Percentiles rank a stretch among this genome's conserved stretches.
Evolutionary conservation across 192 early-diverging fungal species (phyloP).

Genomic region (Spizellomyces punctatus): DNA sequence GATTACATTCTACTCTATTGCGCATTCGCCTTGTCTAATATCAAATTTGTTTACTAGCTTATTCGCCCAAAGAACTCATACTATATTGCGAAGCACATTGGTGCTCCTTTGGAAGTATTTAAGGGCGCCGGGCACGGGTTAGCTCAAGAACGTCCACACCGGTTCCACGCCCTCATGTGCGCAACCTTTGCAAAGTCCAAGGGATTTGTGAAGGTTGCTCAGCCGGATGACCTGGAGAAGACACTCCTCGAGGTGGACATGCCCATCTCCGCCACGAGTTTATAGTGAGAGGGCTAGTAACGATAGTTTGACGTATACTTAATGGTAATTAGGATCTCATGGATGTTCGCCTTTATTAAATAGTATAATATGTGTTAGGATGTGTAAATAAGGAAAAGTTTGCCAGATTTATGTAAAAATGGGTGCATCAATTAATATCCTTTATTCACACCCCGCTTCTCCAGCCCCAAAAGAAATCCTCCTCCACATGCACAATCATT

Average conservation of each 20-base stretch:
- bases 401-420: too few relatives aligned
- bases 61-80: conserved; percentile 40
- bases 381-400: too few relatives aligned
- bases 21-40: too few relatives aligned
- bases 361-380: too few relatives aligned
- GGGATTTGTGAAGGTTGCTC: conserved; percentile 9
- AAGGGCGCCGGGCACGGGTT: conserved; percentile 41
- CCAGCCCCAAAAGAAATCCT: too few relatives aligned
- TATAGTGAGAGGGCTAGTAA: neutral
- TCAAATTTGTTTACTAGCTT: conserved; percentile 10
- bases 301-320: too few relatives aligned
- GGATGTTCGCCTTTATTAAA: too few relatives aligned
- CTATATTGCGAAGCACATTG: conserved; percentile 39
- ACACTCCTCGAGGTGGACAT: neutral
- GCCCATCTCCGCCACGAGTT: conserved; percentile 10
- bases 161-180: conserved; percentile 23
- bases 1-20: too few relatives aligned
- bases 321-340: too few relatives aligned
- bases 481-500: too few relatives aligned
- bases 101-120: conserved; percentile 37
- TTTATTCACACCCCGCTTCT: too few relatives aligned
- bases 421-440: too few relatives aligned
- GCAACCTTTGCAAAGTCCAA: conserved; percentile 16
- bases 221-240: neutral
- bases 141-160: conserved; percentile 11